phyloP scores from a whole-genome alignment of 1,139 yeast genomes.

The Nakaseomyces glabratus region DNA sequence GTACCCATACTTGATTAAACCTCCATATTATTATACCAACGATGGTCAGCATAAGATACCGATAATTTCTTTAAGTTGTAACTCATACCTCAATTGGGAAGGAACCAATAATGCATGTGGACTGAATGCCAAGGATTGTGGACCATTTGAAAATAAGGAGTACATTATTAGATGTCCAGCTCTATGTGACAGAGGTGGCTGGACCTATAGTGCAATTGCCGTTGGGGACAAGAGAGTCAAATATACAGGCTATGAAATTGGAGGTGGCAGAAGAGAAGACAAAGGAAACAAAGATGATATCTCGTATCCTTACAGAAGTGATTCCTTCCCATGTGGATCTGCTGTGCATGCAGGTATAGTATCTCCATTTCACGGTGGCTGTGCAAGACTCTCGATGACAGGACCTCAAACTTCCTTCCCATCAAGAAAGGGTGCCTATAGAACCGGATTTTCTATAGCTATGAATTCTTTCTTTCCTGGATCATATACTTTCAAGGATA shows the following conservation, averaged over 20 bases:
- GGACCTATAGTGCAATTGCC: slow-evolving; percentile 69
- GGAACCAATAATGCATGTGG: slow-evolving; percentile 79
- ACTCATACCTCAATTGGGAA: slow-evolving; percentile 46
- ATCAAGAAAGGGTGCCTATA: slow-evolving; percentile 39
- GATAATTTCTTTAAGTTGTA: slow-evolving; percentile 39
- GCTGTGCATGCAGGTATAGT: slow-evolving; percentile 80
- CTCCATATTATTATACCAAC: slow-evolving; percentile 21
- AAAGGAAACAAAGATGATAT: slow-evolving; percentile 24
- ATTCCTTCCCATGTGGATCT: slow-evolving; percentile 83
- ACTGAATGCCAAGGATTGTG: slow-evolving; percentile 52
- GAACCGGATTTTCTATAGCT: slow-evolving; percentile 45
- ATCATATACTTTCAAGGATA: slow-evolving; percentile 50
- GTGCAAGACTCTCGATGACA: slow-evolving; percentile 53
- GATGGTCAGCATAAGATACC: slow-evolving; percentile 19
- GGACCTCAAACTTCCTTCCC: slow-evolving; percentile 47
- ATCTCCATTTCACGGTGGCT: slow-evolving; percentile 72
- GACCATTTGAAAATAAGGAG: slow-evolving; percentile 38
- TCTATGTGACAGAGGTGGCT: slow-evolving; percentile 67
- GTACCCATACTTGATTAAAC: slow-evolving; percentile 24
- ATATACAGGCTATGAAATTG: slow-evolving; percentile 65
- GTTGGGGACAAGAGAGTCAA: slow-evolving; percentile 63
- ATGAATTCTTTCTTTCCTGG: slow-evolving; percentile 71
- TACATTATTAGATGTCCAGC: slow-evolving; percentile 78
- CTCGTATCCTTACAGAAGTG: slow-evolving; percentile 69
- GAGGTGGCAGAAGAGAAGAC: slow-evolving; percentile 43